Percentiles rank a stretch among this genome's conserved stretches.
Conservation (phyloP, 2,329 filamentous ascomycete genomes). For the Diaporthe amygdali region DNA sequence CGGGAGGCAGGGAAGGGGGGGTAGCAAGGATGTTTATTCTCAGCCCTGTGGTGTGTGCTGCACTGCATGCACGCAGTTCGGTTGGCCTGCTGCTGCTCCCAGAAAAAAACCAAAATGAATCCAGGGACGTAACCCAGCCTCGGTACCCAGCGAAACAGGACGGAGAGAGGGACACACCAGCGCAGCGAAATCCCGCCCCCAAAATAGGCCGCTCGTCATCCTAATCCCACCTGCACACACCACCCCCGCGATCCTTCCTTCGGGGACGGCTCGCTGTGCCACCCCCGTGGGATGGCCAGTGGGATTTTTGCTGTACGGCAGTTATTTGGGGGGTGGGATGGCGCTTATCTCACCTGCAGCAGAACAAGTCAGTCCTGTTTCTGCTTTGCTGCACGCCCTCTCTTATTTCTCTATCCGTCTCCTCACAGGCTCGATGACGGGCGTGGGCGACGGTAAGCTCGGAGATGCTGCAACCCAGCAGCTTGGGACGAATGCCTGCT, state of each 20-base stretch:
- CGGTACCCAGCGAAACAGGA: background rate
- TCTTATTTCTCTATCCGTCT: background rate
- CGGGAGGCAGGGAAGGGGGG: background rate
- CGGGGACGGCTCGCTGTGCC: constrained; percentile 17
- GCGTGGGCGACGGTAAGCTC: background rate
- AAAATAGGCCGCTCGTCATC: constrained; percentile 18
- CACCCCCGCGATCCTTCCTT: constrained; percentile 9
- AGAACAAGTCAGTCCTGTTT: background rate
- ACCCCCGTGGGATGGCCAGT: background rate
- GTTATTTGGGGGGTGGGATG: constrained; percentile 16
- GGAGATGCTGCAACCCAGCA: constrained; percentile 11
- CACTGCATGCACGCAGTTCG: background rate
- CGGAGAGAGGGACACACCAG: background rate
- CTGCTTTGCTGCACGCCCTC: background rate
- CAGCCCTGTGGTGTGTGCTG: constrained; percentile 20
- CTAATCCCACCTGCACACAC: constrained; percentile 7
- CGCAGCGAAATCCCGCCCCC: background rate
- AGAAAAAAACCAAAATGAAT: background rate
- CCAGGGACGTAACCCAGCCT: background rate
- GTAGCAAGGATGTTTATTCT: constrained; percentile 20
- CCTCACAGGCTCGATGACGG: background rate
- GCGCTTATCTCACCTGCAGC: background rate
- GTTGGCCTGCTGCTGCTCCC: background rate
- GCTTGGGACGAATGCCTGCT: background rate
- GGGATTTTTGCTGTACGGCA: constrained; percentile 9